These are phyloP conservation scores for Cicer judaicum DNA, from an alignment of 306 rosid genomes.

Conservation along the genomic window DNA sequence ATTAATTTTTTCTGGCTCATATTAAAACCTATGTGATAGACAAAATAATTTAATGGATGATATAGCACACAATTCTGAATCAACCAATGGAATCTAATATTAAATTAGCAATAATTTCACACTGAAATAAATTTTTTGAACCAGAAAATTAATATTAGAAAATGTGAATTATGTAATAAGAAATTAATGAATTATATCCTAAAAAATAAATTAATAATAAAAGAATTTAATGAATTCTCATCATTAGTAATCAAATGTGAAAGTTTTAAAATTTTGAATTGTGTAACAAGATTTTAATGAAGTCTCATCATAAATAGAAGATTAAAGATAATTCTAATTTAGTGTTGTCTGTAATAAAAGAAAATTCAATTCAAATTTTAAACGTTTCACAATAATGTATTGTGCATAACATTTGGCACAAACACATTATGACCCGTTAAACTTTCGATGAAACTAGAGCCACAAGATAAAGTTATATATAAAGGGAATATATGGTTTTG, in stretches of 20 bases:
- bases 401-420: not conserved
- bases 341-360: not conserved
- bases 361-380: not conserved
- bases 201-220: not conserved
- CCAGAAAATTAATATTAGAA: not conserved
- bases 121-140: not conserved
- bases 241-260: not conserved
- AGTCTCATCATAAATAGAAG: slow-evolving; percentile 2
- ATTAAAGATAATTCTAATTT: not conserved
- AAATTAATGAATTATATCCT: not conserved
- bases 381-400: not conserved
- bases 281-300: not conserved
- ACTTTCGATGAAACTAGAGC: not conserved
- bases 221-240: too few species aligned
- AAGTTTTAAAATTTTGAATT: slow-evolving; percentile 3
- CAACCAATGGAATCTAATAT: not conserved
- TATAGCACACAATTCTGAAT: not conserved
- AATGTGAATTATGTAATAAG: not conserved
- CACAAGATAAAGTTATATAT: not conserved
- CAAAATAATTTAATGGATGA: not conserved
- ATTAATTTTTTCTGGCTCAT: not conserved
- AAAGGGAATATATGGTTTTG: too few species aligned
- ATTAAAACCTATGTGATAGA: not conserved
- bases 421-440: not conserved
- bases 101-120: not conserved